Evolutionary conservation across 169 alveolate genomes (phyloP), one percentile per base, ranked within the genome.

Genomic region (Perkinsus olseni): DNA sequence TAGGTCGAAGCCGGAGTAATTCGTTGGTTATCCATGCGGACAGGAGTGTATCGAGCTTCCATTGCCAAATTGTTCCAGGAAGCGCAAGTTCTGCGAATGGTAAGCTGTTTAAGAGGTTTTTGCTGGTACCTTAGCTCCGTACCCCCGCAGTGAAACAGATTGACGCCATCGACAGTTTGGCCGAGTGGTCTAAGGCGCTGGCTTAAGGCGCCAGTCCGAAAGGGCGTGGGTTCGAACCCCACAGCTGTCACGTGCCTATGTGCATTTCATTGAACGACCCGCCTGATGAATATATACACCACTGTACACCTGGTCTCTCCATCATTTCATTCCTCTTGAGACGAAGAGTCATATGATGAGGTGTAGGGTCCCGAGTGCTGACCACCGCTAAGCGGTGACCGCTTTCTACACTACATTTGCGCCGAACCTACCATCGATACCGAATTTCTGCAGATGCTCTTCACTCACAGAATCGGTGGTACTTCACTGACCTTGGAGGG

Each of bases 141-240:
- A 3, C 50, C 50, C 50, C 28, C 31, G 74, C 31, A 24, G 28
- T 62, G 0, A 62, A 62, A 8, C 34, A 62, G 50, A 3, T 40
- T 40, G 50, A 6, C 3, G 3, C 21, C 34, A 62, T 21, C 82
- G 97, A 95, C 96, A 95, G 96, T 96, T 95, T 98, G 99, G 99
- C 99, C 99, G 99, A 98, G 99, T 97, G 99, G 99, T 97, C 99
- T 97, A 98, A 98, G 99, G 99, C 99, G 99, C 98, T 96, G 97
- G 99, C 98, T 97, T 98, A 95, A 98, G 99, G 99, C 99, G 98
- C 99, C 97, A 96, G 98, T 98, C 99, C 98, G 99, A 94, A 97
- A 98, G 98, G 99, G 99, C 99, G 99, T 97, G 99, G 99, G 99
- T 98, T 98, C 99, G 98, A 98, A 98, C 98, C 99, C 99, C 99